Evolutionary conservation across 768 basidiomycete species (phyloP).

Genomic region (Phylloporus arenicola): DNA sequence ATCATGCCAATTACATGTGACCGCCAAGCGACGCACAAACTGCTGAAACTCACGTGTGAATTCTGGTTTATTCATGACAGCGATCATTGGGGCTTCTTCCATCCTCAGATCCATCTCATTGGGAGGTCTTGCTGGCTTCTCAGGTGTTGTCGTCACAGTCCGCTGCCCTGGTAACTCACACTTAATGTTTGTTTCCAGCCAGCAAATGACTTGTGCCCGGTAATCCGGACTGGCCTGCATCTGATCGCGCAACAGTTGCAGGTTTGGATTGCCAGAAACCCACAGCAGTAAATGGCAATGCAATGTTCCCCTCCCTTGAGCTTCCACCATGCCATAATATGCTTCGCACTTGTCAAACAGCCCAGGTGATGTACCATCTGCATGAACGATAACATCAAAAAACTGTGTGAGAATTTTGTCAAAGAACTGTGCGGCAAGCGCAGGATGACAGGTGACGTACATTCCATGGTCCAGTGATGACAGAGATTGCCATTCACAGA

Average conservation of each 20-base stretch:
- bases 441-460: background rate
- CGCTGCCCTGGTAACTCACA: background rate
- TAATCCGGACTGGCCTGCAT: background rate
- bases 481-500: background rate
- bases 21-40: background rate
- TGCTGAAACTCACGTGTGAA: background rate
- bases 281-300: background rate
- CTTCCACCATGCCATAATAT: background rate
- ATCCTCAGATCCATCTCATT: background rate
- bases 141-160: no score
- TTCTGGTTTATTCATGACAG: background rate
- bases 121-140: no score
- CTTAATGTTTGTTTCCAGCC: no score
- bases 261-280: background rate
- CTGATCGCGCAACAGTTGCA: background rate
- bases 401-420: background rate
- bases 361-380: background rate
- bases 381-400: background rate
- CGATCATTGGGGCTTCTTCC: background rate
- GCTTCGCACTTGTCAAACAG: background rate
- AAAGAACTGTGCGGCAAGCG: background rate
- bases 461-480: background rate
- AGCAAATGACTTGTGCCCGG: background rate
- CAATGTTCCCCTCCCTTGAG: background rate
- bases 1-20: no score